Evolutionary conservation across 768 basidiomycete species (phyloP).

Genomic region (Tubosaeta sp.): DNA sequence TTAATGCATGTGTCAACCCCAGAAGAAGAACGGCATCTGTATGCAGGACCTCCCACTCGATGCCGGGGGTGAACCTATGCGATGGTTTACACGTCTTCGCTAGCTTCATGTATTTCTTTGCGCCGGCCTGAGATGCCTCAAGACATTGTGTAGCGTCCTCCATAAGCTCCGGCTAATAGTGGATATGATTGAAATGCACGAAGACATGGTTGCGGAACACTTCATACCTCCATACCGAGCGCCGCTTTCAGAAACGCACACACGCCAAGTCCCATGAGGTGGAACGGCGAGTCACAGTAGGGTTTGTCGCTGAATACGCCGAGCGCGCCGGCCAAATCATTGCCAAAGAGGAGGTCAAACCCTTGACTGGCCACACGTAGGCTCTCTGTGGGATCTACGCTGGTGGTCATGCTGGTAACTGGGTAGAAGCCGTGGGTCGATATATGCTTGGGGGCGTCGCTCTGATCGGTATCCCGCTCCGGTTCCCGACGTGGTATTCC

Average conservation of each 20-base stretch:
- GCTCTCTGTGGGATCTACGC: constrained; percentile 24
- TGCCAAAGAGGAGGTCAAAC: constrained; percentile 66
- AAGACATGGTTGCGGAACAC: not conserved
- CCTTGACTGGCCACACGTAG: constrained; percentile 42
- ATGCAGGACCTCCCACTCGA: constrained; percentile 75
- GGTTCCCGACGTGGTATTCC: constrained; percentile 4
- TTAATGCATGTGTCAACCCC: constrained; percentile 66
- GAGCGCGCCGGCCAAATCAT: constrained; percentile 56
- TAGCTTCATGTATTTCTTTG: constrained; percentile 46
- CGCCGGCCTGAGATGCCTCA: constrained; percentile 53
- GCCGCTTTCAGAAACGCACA: constrained; percentile 75
- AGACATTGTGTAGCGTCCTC: constrained; percentile 57
- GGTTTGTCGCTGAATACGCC: constrained; percentile 36
- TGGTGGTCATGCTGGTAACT: not conserved
- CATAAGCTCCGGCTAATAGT: constrained; percentile 51
- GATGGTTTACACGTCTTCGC: constrained; percentile 31
- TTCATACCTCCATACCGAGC: constrained; percentile 69
- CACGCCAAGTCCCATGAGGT: constrained; percentile 67
- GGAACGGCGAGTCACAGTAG: constrained; percentile 56
- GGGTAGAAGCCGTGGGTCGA: constrained; percentile 2
- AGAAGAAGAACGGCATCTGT: constrained; percentile 70
- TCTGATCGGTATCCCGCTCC: not conserved
- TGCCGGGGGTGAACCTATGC: constrained; percentile 52
- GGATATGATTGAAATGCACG: not conserved
- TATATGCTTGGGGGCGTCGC: not conserved